These are phyloP conservation scores for Lasiosphaeris hirsuta DNA, from an alignment of 495 filamentous ascomycete species.

Conservation along the genomic window DNA sequence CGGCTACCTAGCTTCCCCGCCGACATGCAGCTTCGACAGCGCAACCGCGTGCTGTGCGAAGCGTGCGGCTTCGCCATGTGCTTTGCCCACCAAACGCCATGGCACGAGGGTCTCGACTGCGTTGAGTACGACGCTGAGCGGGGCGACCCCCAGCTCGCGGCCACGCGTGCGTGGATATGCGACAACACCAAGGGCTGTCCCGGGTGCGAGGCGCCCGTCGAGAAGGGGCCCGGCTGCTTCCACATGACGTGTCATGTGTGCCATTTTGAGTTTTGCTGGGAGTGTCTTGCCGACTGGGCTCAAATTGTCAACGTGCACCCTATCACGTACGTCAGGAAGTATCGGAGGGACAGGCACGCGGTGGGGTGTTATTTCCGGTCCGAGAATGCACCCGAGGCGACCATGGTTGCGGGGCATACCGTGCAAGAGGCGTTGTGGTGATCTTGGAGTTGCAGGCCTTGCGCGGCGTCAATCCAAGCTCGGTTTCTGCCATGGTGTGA, in stretches of 20 bases:
- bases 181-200: conserved; percentile 10
- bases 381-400: neutral
- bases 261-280: conserved; percentile 23
- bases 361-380: conserved; percentile 13
- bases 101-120: conserved; percentile 41
- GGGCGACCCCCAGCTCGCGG: neutral
- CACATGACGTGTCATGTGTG: conserved; percentile 21
- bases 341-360: conserved; percentile 4
- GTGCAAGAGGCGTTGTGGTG: conserved; percentile 3
- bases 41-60: conserved; percentile 31
- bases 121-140: conserved; percentile 24
- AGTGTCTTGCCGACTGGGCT: conserved; percentile 17
- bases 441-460: no score
- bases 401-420: conserved; percentile 8
- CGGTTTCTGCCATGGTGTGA: no score
- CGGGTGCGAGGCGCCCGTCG: conserved; percentile 8
- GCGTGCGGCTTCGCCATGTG: conserved; percentile 38
- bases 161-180: conserved; percentile 5
- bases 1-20: no score
- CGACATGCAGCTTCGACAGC: conserved; percentile 11
- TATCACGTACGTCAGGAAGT: neutral
- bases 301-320: neutral
- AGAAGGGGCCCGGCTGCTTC: conserved; percentile 17
- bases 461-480: no score
- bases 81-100: conserved; percentile 33